Base-by-base conservation (phyloP, 2,329 filamentous ascomycete species). In the Apiospora sp. region DNA sequence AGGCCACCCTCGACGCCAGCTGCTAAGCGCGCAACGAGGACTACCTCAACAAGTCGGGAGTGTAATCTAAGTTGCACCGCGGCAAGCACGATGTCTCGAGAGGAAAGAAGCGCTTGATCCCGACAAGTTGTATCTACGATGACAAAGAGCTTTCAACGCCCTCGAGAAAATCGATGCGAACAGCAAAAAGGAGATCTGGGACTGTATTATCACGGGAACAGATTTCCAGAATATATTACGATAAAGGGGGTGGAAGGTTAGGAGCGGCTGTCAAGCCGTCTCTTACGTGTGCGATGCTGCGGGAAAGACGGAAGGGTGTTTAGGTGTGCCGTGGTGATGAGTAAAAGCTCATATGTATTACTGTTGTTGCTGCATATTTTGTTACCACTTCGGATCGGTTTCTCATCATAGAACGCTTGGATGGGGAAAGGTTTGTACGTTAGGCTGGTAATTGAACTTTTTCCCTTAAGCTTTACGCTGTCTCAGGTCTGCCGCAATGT, bases 1-100 rank as follows among this genome's bases (percentile, higher is more conserved):
- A 96, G 88, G 93, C 93, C 51, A 86, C 85, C 74, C 85, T 91
- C 78, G 89, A 92, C 80, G 88, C 88, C 78, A 70, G 48, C 48
- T 70, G 68, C 68, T 70, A 70, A 58, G 37, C 34, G 58, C 34
- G 41, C 27, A 30, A 64, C 58, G 58, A 37, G 19, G 22, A 64
- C 12, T 37, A 34, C 58, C 58, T 14, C 58, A 64, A 64, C 34
- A n/a, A 37, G 34, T 64, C 58, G 58, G 58, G 58, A 41, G 48
- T 43, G 46, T 44, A 43, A 70, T 58, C 2, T 44, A 19, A 41
- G 30, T 64, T 64, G 58, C 58, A 64, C 58, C 41, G 58, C 58
- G 58, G 34, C 30, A 37, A 27, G 48, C 46, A 54, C 48, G 48
- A 70, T 70, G 48, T 51, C 10, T 51, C 46, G 30, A 48, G 37